Base-by-base conservation (phyloP, 169 alveolate genomes). In the Eimeria acervulina region DNA sequence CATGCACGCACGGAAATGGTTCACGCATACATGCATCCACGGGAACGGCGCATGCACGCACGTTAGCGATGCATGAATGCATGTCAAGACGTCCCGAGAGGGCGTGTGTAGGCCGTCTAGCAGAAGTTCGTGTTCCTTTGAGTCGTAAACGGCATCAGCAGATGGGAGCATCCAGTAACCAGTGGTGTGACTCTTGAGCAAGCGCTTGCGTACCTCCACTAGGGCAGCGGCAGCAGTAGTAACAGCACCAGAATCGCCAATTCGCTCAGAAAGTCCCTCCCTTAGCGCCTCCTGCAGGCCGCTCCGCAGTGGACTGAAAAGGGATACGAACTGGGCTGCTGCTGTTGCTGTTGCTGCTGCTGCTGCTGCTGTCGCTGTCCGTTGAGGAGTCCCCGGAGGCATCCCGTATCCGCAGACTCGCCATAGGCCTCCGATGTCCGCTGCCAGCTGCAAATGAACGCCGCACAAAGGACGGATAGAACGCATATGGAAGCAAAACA, bases 391-490 rank as follows among this genome's bases (percentile, higher is more conserved):
- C 72, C 91, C 91, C 33, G 91, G 91, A 31, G 91, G 91, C 19
- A 83, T 19, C 13, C 91, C 91, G 74, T 83, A 83, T 0, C 55
- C 91, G 4, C 59, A 38, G 40, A 52, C 52, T 28, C 91, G 91
- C 91, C 91, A 83, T 28, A 83, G 91, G 51, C 76, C 76, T 33
- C 91, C 91, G 23, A 83, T 83, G 63, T 83, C 91, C 38, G 91
- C 44, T 31, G 91, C 91, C 19, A 83, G 31, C 91, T 83, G 76
- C 47, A 31, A 31, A 40, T 40, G 44, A 36, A 55, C 76, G 42
- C 76, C 42, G 8, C 76, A 66, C 76, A 66, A 28, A 31, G 42
- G 3, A 66, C 7, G 6, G 42, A 2, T 42, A 2, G 42, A 70
- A 12, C 10, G 81, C 38, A 28, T 12, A 31, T 28, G 51, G 26